A percentile compares a stretch with the other conserved stretches of the same genome.
Evolutionary conservation across 257 asterid species (phyloP).

Genomic region (Solanum piurae): DNA sequence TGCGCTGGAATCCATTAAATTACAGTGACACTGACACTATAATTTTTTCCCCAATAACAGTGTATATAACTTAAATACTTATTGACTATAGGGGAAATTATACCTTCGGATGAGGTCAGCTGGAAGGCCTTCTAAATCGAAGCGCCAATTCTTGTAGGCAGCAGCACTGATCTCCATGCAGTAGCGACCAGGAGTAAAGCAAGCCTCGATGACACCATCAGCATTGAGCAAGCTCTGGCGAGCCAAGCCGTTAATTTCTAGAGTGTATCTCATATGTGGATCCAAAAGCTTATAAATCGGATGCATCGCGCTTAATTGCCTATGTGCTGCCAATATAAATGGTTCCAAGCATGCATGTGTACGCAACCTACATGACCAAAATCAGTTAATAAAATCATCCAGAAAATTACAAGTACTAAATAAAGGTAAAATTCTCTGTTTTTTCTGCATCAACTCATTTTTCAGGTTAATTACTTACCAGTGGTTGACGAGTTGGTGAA

Average conservation of each 20-base stretch:
- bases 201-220: constrained; percentile 86
- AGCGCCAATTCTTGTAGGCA: constrained; percentile 88
- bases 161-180: constrained; percentile 96
- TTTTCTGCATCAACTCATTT: neutral
- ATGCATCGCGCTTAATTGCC: constrained; percentile 95
- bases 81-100: no score
- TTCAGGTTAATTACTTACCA: constrained; percentile 37
- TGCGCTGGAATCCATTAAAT: neutral
- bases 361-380: constrained; percentile 45
- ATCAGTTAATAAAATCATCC: neutral
- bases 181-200: constrained; percentile 93
- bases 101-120: constrained; percentile 92
- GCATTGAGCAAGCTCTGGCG: constrained; percentile 67
- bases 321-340: constrained; percentile 80
- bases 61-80: neutral
- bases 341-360: constrained; percentile 91
- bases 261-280: constrained; percentile 94
- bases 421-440: neutral
- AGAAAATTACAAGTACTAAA: neutral
- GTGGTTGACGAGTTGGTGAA: constrained; percentile 92
- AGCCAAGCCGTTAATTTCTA: constrained; percentile 89
- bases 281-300: constrained; percentile 88
- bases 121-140: constrained; percentile 82
- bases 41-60: neutral
- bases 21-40: neutral